These are phyloP conservation scores for Capsicum chinense DNA, from an alignment of 257 asterid genomes.

Conservation along the genomic window DNA sequence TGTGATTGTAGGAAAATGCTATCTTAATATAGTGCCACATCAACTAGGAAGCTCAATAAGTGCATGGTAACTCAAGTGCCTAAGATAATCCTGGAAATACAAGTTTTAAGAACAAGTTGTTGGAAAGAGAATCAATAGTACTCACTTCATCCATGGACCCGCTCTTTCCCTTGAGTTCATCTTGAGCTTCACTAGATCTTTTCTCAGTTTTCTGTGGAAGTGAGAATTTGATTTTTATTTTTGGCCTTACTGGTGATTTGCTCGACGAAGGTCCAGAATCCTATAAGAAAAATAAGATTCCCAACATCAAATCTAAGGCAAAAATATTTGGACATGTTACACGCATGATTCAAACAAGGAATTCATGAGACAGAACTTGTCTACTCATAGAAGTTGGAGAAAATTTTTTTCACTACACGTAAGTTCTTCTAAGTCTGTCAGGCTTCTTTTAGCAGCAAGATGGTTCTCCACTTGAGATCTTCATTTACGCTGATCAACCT, in stretches of 20 bases:
- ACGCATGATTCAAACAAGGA: conserved; percentile 22
- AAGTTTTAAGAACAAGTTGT: not conserved
- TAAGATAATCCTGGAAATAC: not conserved
- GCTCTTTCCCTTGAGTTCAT: not conserved
- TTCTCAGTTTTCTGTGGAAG: not conserved
- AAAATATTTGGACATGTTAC: not conserved
- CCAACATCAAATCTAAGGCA: not conserved
- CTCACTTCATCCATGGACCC: conserved; percentile 2
- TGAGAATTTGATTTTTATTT: not conserved
- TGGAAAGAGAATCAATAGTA: not conserved
- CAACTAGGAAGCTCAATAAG: not conserved
- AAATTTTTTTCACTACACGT: not conserved
- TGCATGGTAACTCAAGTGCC: not conserved
- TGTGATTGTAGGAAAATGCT: not conserved
- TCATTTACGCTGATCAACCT: not conserved
- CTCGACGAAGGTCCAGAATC: not conserved
- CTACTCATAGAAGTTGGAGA: not conserved
- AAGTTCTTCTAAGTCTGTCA: not conserved
- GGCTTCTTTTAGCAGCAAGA: conserved; percentile 23
- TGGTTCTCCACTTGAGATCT: not conserved
- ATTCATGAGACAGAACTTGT: not conserved
- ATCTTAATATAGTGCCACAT: not conserved
- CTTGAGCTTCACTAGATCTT: not conserved
- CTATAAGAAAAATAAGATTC: conserved; percentile 1
- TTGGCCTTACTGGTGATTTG: conserved; percentile 6